Conservation (phyloP, 305 asterid genomes). For the Lippia alba region DNA sequence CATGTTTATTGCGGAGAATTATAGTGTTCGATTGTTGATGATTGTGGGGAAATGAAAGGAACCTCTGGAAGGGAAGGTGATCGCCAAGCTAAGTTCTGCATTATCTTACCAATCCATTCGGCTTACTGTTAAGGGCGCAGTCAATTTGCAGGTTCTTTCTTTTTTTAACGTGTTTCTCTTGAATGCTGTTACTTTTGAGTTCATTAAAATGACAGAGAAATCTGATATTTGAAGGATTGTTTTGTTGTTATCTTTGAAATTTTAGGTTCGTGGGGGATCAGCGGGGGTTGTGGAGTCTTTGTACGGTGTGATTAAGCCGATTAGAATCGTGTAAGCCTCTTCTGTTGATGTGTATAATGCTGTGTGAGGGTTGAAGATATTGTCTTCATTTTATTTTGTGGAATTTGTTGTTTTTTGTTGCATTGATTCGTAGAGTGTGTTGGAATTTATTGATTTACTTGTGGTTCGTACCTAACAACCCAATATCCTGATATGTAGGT, state of each 20-base stretch:
- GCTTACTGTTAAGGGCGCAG: conserved; percentile 66
- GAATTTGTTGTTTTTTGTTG: background rate
- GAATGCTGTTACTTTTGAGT: background rate
- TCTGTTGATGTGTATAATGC: conserved; percentile 18
- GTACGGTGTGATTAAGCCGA: conserved; percentile 84
- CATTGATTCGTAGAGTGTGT: background rate
- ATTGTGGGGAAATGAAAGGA: conserved; percentile 50
- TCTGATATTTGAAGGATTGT: conserved; percentile 4
- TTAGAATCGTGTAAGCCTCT: conserved; percentile 61
- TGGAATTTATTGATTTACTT: background rate
- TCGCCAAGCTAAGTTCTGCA: conserved; percentile 57
- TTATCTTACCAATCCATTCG: conserved; percentile 77
- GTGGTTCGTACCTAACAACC: background rate
- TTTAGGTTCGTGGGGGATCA: conserved; percentile 90
- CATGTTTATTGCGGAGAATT: background rate
- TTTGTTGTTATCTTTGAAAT: background rate
- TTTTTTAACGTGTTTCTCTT: background rate
- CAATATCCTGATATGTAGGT: no score
- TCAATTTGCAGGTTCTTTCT: conserved; percentile 69
- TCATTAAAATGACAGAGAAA: background rate
- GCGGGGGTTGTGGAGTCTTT: conserved; percentile 84
- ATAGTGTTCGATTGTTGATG: conserved; percentile 17
- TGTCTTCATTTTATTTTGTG: conserved; percentile 13
- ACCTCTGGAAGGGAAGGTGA: conserved; percentile 65
- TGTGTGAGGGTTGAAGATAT: background rate